A percentile compares a stretch with the other conserved stretches of the same genome.
phyloP scores from a whole-genome alignment of 2,329 filamentous ascomycete species.

The Ophiostoma novo-ulmi region DNA sequence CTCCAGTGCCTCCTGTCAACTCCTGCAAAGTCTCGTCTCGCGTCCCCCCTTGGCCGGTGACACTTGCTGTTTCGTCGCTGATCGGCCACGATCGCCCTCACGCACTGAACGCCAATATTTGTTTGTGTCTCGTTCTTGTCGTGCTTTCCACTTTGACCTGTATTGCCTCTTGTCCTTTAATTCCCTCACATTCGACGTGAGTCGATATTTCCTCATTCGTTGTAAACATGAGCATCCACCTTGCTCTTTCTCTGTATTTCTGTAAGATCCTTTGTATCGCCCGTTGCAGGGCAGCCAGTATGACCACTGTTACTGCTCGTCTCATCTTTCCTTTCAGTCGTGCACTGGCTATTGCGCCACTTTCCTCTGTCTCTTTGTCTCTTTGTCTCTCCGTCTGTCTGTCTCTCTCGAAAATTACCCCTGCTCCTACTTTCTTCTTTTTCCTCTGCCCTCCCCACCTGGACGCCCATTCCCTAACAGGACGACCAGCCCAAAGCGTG shows the following conservation, averaged over 20 bases:
- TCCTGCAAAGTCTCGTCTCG: slow-evolving; percentile 13
- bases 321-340: not conserved
- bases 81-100: slow-evolving; percentile 22
- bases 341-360: not conserved
- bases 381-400: not conserved
- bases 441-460: not conserved
- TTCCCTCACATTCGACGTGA: not conserved
- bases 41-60: slow-evolving; percentile 20
- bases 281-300: not conserved
- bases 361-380: not conserved
- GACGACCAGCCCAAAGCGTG: not conserved
- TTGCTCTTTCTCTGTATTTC: not conserved
- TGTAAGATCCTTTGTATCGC: not conserved
- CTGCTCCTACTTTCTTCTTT: not conserved
- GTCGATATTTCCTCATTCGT: not conserved
- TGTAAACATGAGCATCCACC: not conserved
- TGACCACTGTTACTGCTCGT: not conserved
- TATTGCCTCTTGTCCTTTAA: not conserved
- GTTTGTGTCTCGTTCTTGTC: slow-evolving; percentile 4
- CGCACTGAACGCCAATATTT: slow-evolving; percentile 19
- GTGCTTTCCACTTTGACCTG: not conserved
- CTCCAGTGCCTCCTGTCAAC: not conserved
- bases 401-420: not conserved
- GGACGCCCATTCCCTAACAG: slow-evolving; percentile 6
- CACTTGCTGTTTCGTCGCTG: slow-evolving; percentile 24